Evolutionary conservation across 2,329 filamentous ascomycete genomes (phyloP).

Genomic region (Penicillium digitatum): DNA sequence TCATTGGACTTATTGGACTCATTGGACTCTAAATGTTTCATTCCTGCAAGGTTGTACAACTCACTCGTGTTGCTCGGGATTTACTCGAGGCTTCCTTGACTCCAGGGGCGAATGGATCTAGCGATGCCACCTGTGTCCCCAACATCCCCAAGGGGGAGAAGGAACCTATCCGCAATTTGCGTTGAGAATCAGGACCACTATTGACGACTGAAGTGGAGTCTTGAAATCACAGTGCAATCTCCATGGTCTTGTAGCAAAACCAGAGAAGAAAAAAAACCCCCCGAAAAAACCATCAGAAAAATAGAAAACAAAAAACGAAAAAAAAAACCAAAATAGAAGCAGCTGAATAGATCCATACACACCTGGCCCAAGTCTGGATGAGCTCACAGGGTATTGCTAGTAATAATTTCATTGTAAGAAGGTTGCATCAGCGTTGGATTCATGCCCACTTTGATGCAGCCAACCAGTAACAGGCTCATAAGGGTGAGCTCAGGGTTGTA

Average conservation of each 20-base stretch:
- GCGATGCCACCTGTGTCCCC: constrained; percentile 17
- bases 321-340: neutral
- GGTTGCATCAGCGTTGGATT: constrained; percentile 14
- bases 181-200: neutral
- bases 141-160: constrained; percentile 21
- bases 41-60: constrained; percentile 16
- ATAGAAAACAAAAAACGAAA: neutral
- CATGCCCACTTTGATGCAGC: constrained; percentile 21
- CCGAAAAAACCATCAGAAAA: too few relatives aligned
- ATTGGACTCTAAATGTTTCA: neutral
- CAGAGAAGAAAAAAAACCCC: neutral
- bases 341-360: constrained; percentile 1
- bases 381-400: constrained; percentile 10
- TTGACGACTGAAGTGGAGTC: neutral
- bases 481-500: constrained; percentile 15
- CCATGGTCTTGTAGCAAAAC: neutral
- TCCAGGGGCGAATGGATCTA: constrained; percentile 17
- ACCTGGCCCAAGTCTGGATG: constrained; percentile 2
- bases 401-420: constrained; percentile 18
- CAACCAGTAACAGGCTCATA: constrained; percentile 11
- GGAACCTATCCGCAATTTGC: neutral
- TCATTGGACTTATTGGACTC: neutral
- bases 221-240: neutral
- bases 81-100: constrained; percentile 2
- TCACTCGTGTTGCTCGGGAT: constrained; percentile 21